Percentiles rank a stretch among this genome's conserved stretches.
Conservation (phyloP, 2,329 filamentous ascomycete species). For the Colletotrichum lentis region DNA sequence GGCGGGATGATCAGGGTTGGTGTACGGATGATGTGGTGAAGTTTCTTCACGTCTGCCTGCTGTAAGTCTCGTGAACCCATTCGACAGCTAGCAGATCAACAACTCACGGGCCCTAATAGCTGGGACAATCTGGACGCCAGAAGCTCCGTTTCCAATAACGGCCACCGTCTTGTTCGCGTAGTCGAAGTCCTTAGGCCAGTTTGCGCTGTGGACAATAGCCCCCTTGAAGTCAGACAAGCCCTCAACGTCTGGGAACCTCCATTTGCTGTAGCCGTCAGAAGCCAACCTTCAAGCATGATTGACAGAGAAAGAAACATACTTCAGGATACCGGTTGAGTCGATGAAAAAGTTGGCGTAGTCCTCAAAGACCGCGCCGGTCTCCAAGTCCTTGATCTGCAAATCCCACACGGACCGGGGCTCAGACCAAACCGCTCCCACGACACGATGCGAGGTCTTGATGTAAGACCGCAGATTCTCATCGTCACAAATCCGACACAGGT, state of each 20-base stretch:
- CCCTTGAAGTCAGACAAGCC: slow-evolving; percentile 58
- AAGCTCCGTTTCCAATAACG: slow-evolving; percentile 65
- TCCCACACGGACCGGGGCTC: slow-evolving; percentile 54
- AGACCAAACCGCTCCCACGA: slow-evolving; percentile 56
- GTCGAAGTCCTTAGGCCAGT: slow-evolving; percentile 61
- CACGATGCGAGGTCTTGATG: slow-evolving; percentile 55
- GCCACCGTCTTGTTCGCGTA: slow-evolving; percentile 60
- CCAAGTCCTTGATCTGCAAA: slow-evolving; percentile 51
- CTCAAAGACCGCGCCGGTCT: slow-evolving; percentile 51
- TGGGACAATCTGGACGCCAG: slow-evolving; percentile 62
- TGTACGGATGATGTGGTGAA: slow-evolving; percentile 54
- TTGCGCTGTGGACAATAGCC: slow-evolving; percentile 60
- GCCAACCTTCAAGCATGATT: neutral
- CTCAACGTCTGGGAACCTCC: slow-evolving; percentile 61
- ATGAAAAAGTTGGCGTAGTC: slow-evolving; percentile 59
- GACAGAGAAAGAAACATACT: slow-evolving; percentile 49
- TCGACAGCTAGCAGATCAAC: neutral
- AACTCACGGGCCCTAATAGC: slow-evolving; percentile 55
- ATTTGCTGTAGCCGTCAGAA: slow-evolving; percentile 51
- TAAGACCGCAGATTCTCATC: slow-evolving; percentile 55
- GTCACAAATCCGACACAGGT: slow-evolving; percentile 59
- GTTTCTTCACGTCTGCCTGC: slow-evolving; percentile 49
- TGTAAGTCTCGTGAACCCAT: slow-evolving; percentile 25
- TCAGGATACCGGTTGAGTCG: slow-evolving; percentile 61
- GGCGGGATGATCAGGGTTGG: slow-evolving; percentile 55